These are phyloP conservation scores for Tuber umbilicatum DNA, from an alignment of 495 filamentous ascomycete species.

Conservation along the genomic window DNA sequence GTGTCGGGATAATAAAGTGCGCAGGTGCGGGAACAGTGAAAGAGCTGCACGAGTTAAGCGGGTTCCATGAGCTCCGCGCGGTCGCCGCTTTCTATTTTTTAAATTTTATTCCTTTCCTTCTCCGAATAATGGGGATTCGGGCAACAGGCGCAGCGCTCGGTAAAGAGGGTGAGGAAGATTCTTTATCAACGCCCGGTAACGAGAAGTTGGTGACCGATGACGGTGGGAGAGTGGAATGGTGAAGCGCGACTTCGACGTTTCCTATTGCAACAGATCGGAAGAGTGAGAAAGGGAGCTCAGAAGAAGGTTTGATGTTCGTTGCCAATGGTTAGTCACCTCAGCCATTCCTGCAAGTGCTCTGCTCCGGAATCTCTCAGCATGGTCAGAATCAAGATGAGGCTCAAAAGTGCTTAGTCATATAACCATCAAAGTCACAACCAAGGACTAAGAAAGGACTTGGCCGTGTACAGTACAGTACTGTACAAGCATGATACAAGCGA, in stretches of 20 bases:
- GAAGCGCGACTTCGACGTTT: conserved; percentile 36
- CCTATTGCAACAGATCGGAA: conserved; percentile 34
- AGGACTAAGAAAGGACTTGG: too few relatives aligned
- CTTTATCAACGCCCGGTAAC: conserved; percentile 28
- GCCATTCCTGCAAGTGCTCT: conserved; percentile 31
- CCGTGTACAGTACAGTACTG: too few relatives aligned
- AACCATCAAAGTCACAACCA: background rate
- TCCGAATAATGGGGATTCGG: background rate
- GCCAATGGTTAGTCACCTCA: background rate
- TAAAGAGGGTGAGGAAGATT: conserved; percentile 7
- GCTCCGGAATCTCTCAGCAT: conserved; percentile 24
- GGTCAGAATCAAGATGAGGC: conserved; percentile 12
- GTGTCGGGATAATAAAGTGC: conserved; percentile 16
- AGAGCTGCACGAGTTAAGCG: conserved; percentile 25
- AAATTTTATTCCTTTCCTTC: background rate
- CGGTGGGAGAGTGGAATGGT: conserved; percentile 25
- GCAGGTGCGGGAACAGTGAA: conserved; percentile 12
- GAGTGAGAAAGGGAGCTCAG: conserved; percentile 31
- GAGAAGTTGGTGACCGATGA: conserved; percentile 28
- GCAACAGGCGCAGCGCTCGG: background rate
- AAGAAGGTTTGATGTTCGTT: conserved; percentile 26
- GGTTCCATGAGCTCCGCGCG: conserved; percentile 27
- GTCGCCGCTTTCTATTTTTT: background rate
- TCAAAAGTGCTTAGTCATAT: conserved; percentile 22
- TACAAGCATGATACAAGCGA: too few relatives aligned